A percentile compares a stretch with the other conserved stretches of the same genome.
Conservation (phyloP, 1,284 basidiomycete species). For the Papiliotrema fonsecae region DNA sequence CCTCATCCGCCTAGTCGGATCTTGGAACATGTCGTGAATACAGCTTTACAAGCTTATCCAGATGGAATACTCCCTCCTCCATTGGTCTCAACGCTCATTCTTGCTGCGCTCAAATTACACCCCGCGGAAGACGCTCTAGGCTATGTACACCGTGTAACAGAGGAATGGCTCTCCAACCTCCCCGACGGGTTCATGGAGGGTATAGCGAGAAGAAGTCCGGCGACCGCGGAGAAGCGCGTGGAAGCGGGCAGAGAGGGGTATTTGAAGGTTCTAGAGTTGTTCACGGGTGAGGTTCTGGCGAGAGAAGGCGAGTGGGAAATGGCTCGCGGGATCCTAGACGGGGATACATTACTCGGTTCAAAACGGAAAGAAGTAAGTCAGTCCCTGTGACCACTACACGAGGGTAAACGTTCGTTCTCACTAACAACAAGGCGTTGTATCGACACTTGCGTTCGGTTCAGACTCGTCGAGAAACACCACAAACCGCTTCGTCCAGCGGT, state of each 20-base stretch:
- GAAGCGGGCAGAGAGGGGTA: slow-evolving; percentile 41
- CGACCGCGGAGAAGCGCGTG: slow-evolving; percentile 18
- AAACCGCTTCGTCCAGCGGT: slow-evolving; percentile 17
- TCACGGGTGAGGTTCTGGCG: slow-evolving; percentile 40
- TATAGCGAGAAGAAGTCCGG: background rate
- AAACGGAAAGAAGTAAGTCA: slow-evolving; percentile 42
- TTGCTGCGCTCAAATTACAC: slow-evolving; percentile 38
- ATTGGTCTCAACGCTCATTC: slow-evolving; percentile 35
- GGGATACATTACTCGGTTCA: slow-evolving; percentile 36
- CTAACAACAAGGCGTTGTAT: slow-evolving; percentile 39
- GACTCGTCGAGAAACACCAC: slow-evolving; percentile 9
- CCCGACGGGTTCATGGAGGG: slow-evolving; percentile 28
- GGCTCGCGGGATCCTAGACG: slow-evolving; percentile 40
- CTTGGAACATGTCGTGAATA: slow-evolving; percentile 20
- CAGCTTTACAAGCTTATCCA: slow-evolving; percentile 18
- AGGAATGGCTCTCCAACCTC: slow-evolving; percentile 33
- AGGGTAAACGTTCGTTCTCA: background rate
- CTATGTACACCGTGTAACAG: slow-evolving; percentile 30
- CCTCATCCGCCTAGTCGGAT: slow-evolving; percentile 24
- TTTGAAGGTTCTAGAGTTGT: slow-evolving; percentile 42
- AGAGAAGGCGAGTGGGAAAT: slow-evolving; percentile 45
- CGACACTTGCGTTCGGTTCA: slow-evolving; percentile 32
- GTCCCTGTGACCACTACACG: background rate
- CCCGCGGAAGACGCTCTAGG: slow-evolving; percentile 22
- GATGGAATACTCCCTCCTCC: slow-evolving; percentile 25